These are phyloP conservation scores for Globisporangium spinosum DNA, from an alignment of 352 stramenopile genomes.

Conservation along the genomic window DNA sequence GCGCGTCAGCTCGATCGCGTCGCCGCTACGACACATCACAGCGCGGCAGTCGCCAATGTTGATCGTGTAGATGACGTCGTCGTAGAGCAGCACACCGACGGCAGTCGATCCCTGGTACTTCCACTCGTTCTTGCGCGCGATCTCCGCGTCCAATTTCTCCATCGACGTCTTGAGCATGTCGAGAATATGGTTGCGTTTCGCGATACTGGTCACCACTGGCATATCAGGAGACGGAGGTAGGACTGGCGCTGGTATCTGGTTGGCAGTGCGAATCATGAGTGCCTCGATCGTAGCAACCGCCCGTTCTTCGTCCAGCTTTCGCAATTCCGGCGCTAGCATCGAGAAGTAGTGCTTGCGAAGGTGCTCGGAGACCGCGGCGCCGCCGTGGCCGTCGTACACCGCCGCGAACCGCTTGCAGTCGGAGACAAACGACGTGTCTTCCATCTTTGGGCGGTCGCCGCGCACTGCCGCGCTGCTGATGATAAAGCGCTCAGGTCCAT, in stretches of 20 bases:
- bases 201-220: neutral
- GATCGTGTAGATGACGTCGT: conserved; percentile 73
- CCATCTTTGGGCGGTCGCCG: conserved; percentile 74
- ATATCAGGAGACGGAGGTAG: neutral
- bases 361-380: conserved; percentile 61
- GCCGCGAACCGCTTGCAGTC: conserved; percentile 77
- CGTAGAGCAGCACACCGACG: conserved; percentile 64
- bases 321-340: conserved; percentile 44
- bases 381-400: conserved; percentile 84
- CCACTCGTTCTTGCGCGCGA: conserved; percentile 69
- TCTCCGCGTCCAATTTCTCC: conserved; percentile 52
- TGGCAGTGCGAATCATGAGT: neutral
- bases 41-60: conserved; percentile 96
- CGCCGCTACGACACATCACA: conserved; percentile 85
- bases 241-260: neutral
- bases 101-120: conserved; percentile 78
- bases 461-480: conserved; percentile 72
- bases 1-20: conserved; percentile 69
- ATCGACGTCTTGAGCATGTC: conserved; percentile 41
- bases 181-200: conserved; percentile 31
- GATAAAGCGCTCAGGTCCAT: conserved; percentile 29
- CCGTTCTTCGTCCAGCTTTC: conserved; percentile 30
- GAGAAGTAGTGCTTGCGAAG: conserved; percentile 59
- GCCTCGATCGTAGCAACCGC: conserved; percentile 1
- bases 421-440: conserved; percentile 81